Percentiles rank a stretch among this genome's conserved stretches.
Evolutionary conservation across 352 stramenopile genomes (phyloP).

Genomic region (Globisporangium nodosum): DNA sequence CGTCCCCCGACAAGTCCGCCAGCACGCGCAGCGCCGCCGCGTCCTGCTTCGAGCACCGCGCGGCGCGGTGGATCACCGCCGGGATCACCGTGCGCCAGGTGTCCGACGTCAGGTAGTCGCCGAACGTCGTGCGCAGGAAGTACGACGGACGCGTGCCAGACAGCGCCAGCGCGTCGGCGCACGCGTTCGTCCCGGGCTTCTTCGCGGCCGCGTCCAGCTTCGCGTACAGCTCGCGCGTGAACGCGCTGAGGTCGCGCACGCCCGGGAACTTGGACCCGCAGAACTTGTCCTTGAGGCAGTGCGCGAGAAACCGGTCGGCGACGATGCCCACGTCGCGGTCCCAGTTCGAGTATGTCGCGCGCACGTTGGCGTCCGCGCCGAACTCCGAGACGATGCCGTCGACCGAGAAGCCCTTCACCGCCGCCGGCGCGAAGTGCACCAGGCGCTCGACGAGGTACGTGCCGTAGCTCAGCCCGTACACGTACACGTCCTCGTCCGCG

Average conservation of each 20-base stretch:
- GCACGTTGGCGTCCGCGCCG: constrained; percentile 37
- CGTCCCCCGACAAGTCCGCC: constrained; percentile 6
- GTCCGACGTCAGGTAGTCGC: constrained; percentile 51
- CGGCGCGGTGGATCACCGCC: constrained; percentile 48
- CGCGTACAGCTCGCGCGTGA: constrained; percentile 46
- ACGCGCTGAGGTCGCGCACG: constrained; percentile 39
- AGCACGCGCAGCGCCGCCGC: constrained; percentile 33
- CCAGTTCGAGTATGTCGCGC: constrained; percentile 79
- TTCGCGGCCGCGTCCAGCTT: constrained; percentile 43
- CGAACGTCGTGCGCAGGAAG: constrained; percentile 57
- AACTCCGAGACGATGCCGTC: constrained; percentile 68
- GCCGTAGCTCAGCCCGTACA: constrained; percentile 79
- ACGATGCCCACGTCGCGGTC: constrained; percentile 67
- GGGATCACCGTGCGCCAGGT: constrained; percentile 33
- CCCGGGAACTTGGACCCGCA: constrained; percentile 60
- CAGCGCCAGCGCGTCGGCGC: constrained; percentile 35
- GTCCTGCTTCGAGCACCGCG: constrained; percentile 34
- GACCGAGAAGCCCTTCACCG: constrained; percentile 44
- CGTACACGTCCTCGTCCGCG: constrained; percentile 46
- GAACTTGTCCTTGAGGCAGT: constrained; percentile 51
- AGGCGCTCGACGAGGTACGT: constrained; percentile 65
- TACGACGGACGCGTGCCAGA: constrained; percentile 52
- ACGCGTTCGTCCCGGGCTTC: constrained; percentile 31
- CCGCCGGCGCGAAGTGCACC: constrained; percentile 42
- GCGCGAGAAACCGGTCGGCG: constrained; percentile 42